These are phyloP conservation scores for Microsporum ferrugineum DNA, from an alignment of 2,329 filamentous ascomycete genomes.

Conservation along the genomic window DNA sequence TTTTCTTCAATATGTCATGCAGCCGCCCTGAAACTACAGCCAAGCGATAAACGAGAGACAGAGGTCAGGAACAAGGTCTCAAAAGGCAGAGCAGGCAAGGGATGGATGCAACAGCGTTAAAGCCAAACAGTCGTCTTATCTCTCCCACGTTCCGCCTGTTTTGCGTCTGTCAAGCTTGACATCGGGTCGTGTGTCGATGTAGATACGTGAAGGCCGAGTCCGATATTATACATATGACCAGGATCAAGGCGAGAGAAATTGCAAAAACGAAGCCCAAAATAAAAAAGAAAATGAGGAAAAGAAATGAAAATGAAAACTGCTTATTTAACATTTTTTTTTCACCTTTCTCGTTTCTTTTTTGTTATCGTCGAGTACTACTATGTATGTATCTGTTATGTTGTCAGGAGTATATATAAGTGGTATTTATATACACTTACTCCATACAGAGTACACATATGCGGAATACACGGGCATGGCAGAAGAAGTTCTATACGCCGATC, in stretches of 20 bases:
- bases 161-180: not conserved
- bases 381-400: not conserved
- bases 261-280: not conserved
- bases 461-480: not conserved
- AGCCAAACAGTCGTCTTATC: not conserved
- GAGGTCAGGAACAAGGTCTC: not conserved
- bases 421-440: not conserved
- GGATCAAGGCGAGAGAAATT: not conserved
- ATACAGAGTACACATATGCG: no score
- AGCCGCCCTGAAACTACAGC: not conserved
- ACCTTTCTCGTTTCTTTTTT: not conserved
- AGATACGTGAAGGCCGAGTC: not conserved
- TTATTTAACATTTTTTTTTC: not conserved
- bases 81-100: not conserved
- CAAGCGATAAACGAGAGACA: not conserved
- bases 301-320: not conserved
- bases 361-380: not conserved
- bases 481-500: not conserved
- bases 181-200: not conserved
- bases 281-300: not conserved
- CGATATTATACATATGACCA: not conserved
- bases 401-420: not conserved
- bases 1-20: conserved; percentile 1
- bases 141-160: not conserved
- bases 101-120: not conserved